These are phyloP conservation scores for Dendrocalamus latiflorus DNA, from an alignment of 202 grass and related monocot genomes.

Conservation along the genomic window DNA sequence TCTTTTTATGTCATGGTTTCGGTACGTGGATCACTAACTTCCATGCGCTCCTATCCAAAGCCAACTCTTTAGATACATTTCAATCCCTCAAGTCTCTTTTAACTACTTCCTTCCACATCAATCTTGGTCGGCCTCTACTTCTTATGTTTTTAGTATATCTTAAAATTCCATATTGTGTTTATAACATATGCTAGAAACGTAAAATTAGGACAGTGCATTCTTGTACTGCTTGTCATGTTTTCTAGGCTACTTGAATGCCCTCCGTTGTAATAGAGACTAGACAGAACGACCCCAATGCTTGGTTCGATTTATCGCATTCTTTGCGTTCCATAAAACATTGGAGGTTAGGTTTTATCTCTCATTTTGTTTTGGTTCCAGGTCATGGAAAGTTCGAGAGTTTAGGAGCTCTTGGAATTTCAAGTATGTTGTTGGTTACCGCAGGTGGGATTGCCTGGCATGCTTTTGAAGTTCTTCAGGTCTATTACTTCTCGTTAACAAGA, in stretches of 20 bases:
- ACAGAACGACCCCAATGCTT: background rate
- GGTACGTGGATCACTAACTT: too few relatives aligned
- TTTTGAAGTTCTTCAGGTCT: constrained; percentile 95
- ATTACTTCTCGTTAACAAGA: constrained; percentile 33
- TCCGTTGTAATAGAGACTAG: background rate
- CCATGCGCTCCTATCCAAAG: too few relatives aligned
- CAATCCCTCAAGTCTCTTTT: too few relatives aligned
- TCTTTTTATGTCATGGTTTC: too few relatives aligned
- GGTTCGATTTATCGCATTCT: background rate
- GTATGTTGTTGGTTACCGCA: constrained; percentile 83
- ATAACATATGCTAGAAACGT: background rate
- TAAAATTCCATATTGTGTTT: too few relatives aligned
- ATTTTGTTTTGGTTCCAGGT: constrained; percentile 41
- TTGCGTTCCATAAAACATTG: background rate
- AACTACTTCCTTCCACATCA: too few relatives aligned
- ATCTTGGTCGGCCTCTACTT: too few relatives aligned
- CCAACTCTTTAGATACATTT: too few relatives aligned
- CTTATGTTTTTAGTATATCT: too few relatives aligned
- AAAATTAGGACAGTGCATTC: background rate
- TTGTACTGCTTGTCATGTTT: constrained; percentile 2
- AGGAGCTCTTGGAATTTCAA: constrained; percentile 85
- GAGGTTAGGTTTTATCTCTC: background rate
- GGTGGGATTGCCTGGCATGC: constrained; percentile 98
- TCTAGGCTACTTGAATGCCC: background rate
- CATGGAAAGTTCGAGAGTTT: constrained; percentile 96